Base-by-base conservation (phyloP, 148 eudicot genomes). In the Camellia lanceoleosa region DNA sequence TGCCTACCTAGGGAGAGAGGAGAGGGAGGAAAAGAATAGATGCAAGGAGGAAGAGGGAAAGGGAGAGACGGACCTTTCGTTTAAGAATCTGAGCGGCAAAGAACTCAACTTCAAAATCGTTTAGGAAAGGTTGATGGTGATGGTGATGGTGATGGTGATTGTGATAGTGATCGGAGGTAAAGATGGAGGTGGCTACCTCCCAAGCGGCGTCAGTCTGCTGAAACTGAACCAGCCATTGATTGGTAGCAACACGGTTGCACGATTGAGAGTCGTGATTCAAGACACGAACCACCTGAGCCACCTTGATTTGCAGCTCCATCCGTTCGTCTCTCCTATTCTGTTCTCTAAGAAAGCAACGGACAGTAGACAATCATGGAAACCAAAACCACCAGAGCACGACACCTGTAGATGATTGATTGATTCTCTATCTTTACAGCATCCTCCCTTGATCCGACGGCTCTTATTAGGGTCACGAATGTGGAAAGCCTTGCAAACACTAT, bases 21-120 rank as follows among this genome's bases (percentile, higher is more conserved):
- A 46, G 73, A 12, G 54, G 42, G 38, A 30, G 9, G 3, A 11
- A 11, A 56, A 49, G 38, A 30, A 30, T 1, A 49, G 52, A 49
- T 49, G 47, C 71, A 23, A 66, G 11, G 46, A 16, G 68, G 68
- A 60, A 73, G 2, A 7, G 59, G 43, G 5, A 19, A 4, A 49
- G 16, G 54, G 10, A 73, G 11, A 15, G 4, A 76, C 44, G 49
- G 81, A 93, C 98, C 98, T 95, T 95, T 68, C 97, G 88, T 83
- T 93, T 95, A 85, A 95, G 97, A 87, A 93, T 92, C 86, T 95
- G 98, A 81, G 98, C 98, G 58, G 98, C 94, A 80, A 95, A 95
- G 84, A 95, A 95, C 78, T 95, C 88, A 52, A 93, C 89, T 84
- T 95, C 97, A 72, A 81, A 92, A 83, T 87, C 84, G 77, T 87